Evolutionary conservation across 805 yeast genomes (phyloP).

Genomic region (Komagataella ulmi): DNA sequence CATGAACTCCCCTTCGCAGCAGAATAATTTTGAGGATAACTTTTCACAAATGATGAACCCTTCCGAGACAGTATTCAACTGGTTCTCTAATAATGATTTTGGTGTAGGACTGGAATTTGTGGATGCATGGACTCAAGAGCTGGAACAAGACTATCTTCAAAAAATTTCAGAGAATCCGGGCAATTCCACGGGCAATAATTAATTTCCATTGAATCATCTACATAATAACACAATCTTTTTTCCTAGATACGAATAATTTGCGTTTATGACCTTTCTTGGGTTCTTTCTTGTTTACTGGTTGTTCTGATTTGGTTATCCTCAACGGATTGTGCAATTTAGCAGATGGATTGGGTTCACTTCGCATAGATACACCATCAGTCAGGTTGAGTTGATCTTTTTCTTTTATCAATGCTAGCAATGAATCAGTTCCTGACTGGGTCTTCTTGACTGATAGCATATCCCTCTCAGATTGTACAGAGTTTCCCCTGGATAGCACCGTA

Average conservation of each 20-base stretch:
- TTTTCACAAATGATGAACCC: constrained; percentile 13
- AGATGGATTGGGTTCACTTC: not conserved
- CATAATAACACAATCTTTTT: not conserved
- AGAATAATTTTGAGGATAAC: constrained; percentile 17
- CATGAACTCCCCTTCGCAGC: constrained; percentile 4
- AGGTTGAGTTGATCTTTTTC: not conserved
- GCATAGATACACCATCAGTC: not conserved
- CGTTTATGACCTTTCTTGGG: not conserved
- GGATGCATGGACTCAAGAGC: constrained; percentile 72
- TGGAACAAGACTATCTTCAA: constrained; percentile 47
- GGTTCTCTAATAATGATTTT: constrained; percentile 30
- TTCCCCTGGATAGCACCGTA: not conserved
- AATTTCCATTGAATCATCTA: not conserved
- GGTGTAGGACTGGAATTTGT: constrained; percentile 45
- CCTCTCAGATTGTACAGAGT: not conserved
- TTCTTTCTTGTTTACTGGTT: not conserved
- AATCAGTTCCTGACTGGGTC: not conserved
- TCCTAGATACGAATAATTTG: not conserved
- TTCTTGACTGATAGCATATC: not conserved
- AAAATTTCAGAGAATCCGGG: constrained; percentile 7
- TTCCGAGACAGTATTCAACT: constrained; percentile 27
- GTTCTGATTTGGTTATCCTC: not conserved
- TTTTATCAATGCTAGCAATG: not conserved
- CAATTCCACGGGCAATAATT: not conserved
- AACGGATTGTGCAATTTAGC: not conserved